A percentile compares a stretch with the other conserved stretches of the same genome.
These are phyloP conservation scores for Sodiomyces alkalinus DNA, from an alignment of 2,329 filamentous ascomycete species.

Conservation along the genomic window DNA sequence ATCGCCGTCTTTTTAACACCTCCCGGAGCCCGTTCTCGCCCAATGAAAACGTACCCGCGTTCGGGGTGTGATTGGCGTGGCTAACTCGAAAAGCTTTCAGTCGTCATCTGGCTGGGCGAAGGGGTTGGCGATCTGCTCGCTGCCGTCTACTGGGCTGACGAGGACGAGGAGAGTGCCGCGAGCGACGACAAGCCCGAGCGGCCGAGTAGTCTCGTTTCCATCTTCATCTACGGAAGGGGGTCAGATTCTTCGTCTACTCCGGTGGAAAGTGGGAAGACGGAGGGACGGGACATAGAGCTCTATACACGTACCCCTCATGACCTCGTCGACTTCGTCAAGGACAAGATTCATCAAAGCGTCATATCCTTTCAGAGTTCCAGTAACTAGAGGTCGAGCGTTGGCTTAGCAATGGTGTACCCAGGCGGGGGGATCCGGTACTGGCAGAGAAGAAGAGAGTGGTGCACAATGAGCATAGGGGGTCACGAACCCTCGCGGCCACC, in stretches of 20 bases:
- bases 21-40: no score
- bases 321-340: constrained; percentile 83
- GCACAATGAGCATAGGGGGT: no score
- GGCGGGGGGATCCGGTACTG: no score
- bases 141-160: constrained; percentile 85
- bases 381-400: constrained; percentile 37
- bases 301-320: constrained; percentile 72
- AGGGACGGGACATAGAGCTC: no score
- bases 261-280: background rate
- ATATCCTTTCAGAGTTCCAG: constrained; percentile 82
- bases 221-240: constrained; percentile 56
- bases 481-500: constrained; percentile 72
- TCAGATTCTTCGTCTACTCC: constrained; percentile 2
- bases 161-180: constrained; percentile 85
- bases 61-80: no score
- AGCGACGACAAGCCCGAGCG: constrained; percentile 76
- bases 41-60: no score
- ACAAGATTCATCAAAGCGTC: constrained; percentile 98
- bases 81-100: no score
- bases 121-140: constrained; percentile 89
- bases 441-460: no score
- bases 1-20: no score
- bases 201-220: constrained; percentile 69
- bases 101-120: constrained; percentile 65
- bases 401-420: background rate